A percentile compares a stretch with the other conserved stretches of the same genome.
Conservation (phyloP, 441 rosid species). For the Theobroma grandiflorum region DNA sequence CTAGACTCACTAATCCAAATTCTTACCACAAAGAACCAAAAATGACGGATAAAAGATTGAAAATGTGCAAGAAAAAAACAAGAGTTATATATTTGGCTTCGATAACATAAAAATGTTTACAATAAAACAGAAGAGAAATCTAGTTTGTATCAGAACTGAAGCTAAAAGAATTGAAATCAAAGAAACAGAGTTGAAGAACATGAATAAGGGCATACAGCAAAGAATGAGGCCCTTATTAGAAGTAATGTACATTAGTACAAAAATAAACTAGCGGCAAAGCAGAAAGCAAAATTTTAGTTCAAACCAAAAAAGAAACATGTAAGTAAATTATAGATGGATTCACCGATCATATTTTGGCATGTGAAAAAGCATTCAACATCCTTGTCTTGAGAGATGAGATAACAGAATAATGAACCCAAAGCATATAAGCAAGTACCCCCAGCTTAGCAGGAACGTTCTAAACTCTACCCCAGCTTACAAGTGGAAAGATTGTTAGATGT, state of each 20-base stretch:
- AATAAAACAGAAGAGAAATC: not conserved
- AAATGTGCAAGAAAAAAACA: not conserved
- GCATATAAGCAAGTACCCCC: not conserved
- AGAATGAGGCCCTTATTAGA: not conserved
- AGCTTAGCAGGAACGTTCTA: not conserved
- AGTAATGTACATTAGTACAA: not conserved
- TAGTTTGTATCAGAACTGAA: not conserved
- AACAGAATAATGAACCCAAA: not conserved
- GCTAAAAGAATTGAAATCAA: not conserved
- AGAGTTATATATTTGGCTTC: not conserved
- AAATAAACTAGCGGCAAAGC: not conserved
- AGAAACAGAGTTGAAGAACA: not conserved
- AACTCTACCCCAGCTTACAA: not conserved
- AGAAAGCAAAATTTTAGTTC: not conserved
- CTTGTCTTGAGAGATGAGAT: not conserved
- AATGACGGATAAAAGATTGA: not conserved
- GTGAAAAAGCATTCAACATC: not conserved
- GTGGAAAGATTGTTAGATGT: not conserved
- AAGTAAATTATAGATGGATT: conserved; percentile 9
- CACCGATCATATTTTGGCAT: not conserved
- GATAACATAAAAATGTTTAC: not conserved
- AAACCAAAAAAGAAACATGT: not conserved
- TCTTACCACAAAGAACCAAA: conserved; percentile 5
- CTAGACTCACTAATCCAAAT: not conserved
- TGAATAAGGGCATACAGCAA: not conserved